Evolutionary conservation across 805 yeast species (phyloP).

Genomic region (Priceomyces carsonii): DNA sequence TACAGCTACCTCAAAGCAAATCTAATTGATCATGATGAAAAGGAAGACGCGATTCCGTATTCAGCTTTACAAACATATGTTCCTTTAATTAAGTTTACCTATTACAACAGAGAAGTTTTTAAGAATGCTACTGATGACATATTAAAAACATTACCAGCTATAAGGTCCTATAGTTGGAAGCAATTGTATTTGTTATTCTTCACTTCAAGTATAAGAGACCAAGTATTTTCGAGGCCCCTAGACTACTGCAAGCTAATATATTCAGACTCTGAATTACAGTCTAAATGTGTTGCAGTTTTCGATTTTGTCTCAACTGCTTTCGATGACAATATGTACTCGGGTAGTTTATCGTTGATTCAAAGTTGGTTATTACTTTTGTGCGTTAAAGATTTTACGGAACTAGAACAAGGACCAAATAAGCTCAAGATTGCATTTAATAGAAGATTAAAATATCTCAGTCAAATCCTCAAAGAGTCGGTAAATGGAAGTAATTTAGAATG

Average conservation of each 20-base stretch:
- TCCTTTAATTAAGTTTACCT: constrained; percentile 34
- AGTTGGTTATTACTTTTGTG: constrained; percentile 37
- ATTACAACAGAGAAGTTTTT: constrained; percentile 27
- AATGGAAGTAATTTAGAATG: constrained; percentile 28
- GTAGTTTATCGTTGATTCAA: constrained; percentile 22
- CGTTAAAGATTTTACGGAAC: constrained; percentile 35
- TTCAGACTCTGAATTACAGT: constrained; percentile 22
- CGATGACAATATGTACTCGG: constrained; percentile 23
- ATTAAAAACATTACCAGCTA: constrained; percentile 23
- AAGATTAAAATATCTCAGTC: constrained; percentile 30
- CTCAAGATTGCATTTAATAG: constrained; percentile 36
- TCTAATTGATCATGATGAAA: constrained; percentile 23
- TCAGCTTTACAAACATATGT: constrained; percentile 29
- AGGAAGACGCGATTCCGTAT: constrained; percentile 28
- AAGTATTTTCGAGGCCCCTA: constrained; percentile 35
- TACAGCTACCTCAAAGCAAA: constrained; percentile 24
- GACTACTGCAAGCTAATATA: constrained; percentile 30
- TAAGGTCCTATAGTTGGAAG: constrained; percentile 37
- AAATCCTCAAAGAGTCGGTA: constrained; percentile 29
- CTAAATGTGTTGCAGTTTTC: constrained; percentile 28
- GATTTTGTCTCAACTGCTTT: constrained; percentile 30
- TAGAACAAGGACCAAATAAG: constrained; percentile 30
- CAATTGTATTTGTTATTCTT: constrained; percentile 34
- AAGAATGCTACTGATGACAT: constrained; percentile 21
- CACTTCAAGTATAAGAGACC: constrained; percentile 32